Evolutionary conservation across 2,329 filamentous ascomycete genomes (phyloP), one percentile per base, ranked within the genome.

Genomic region (Fusarium mundagurra): DNA sequence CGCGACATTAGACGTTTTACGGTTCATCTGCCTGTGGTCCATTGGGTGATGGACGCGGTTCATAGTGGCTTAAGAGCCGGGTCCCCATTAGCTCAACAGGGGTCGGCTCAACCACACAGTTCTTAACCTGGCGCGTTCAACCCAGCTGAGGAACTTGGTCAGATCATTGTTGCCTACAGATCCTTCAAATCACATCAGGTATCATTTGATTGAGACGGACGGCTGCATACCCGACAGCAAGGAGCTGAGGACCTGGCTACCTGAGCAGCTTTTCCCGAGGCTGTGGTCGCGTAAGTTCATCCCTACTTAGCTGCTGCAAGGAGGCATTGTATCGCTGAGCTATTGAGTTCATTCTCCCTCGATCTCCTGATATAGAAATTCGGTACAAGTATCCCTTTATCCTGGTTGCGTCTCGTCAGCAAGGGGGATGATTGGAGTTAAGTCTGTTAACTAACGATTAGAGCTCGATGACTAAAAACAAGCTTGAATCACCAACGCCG

Each of bases 141-240:
- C 39, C 38, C 51, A 72, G 58, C 58, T 47, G 57, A 72, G 41
- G 27, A 45, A 60, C 33, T 31, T 36, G 48, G 55, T 65, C 67
- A 59, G 57, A 58, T 50, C 68, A 74, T 61, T 63, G 44, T 63
- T 58, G 53, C 41, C 43, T 59, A 39, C 50, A 33, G 41, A 43
- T 47, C 29, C 29, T 61, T 38, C 55, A 39, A 55, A 58, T 45
- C 18, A 44, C 27, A 51, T 55, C 54, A 63, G 48, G 36, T 72
- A 39, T 48, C 27, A 64, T 50, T 47, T 41, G 31, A 66, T 63
- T 45, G 34, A 53, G 55, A 57, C 69, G 76, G 76, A 63, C 76
- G 61, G 65, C 64, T 77, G 71, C 76, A 78, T 75, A 74, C 71
- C 74, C 64, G 64, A 54, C 66, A 54, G 69, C 67, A 65, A 68